These are phyloP conservation scores for Fonsecaea pugnacius DNA, from an alignment of 2,329 filamentous ascomycete species.

Conservation along the genomic window DNA sequence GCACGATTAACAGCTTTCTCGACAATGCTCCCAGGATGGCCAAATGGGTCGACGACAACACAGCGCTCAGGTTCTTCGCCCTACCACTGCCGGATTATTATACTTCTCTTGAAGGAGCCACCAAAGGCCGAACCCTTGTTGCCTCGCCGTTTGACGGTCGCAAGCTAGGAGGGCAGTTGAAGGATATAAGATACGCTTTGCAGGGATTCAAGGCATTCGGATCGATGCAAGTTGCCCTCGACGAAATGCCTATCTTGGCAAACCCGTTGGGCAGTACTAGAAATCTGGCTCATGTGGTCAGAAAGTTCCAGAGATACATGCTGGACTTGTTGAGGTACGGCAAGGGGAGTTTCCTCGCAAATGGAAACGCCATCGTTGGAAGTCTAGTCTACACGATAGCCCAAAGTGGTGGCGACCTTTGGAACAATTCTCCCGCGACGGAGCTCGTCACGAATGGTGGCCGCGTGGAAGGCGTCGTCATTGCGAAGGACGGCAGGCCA, in stretches of 20 bases:
- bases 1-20: neutral
- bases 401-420: conserved; percentile 13
- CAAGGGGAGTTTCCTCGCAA: conserved; percentile 19
- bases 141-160: conserved; percentile 5
- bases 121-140: neutral
- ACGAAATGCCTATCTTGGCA: too few species aligned
- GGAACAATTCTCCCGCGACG: conserved; percentile 21
- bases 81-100: conserved; percentile 4
- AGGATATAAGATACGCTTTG: conserved; percentile 6
- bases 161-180: neutral
- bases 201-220: conserved; percentile 11
- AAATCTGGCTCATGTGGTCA: too few species aligned
- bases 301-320: conserved; percentile 7
- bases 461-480: conserved; percentile 5
- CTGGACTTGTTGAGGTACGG: conserved; percentile 15
- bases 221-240: neutral
- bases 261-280: too few species aligned
- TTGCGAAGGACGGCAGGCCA: conserved; percentile 30
- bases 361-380: conserved; percentile 25
- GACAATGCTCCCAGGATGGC: conserved; percentile 11
- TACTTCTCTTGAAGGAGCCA: neutral
- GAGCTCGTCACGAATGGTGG: conserved; percentile 16
- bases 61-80: conserved; percentile 1
- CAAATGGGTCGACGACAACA: conserved; percentile 19
- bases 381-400: conserved; percentile 12